Base-by-base conservation (phyloP, 139 green algal species). In the Chlorella sp. region DNA sequence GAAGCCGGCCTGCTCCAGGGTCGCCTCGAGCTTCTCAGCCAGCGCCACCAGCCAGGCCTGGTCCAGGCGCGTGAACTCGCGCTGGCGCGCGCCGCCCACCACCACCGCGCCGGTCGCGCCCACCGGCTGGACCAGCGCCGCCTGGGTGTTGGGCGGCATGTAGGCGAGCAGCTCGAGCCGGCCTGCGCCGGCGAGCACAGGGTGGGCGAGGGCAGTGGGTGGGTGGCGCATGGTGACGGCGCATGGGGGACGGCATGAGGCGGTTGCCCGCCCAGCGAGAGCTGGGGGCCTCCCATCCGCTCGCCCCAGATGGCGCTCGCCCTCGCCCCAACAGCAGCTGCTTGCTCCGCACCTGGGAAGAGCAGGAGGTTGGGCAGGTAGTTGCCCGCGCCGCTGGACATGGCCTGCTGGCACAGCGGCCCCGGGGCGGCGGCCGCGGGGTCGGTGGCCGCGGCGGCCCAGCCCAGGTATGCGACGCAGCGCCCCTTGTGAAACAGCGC, bases 351-450 rank as follows among this genome's bases (percentile, higher is more conserved):
- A 93, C 93, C 91, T 45, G 94, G 94, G 74, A 96, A 98, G 0
- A 97, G 85, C 19, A 84, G 71, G 27, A 98, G 84, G 78, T 98
- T 98, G 56, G 94, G 90, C 33, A 98, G 83, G 84, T 97, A 98
- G 84, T 95, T 96, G 62, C 83, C 87, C 31, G 76, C 77, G 29
- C 84, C 87, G 14, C 62, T 84, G 0, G 64, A 38, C 81, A 95
- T 87, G 33, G 82, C 88, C 55, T 78, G 45, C 1, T 71, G 71
- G 66, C 82, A 89, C 14, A 96, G 88, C 0, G 88, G 84, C 0
- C 92, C 92, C 11, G 84, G 61, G 42, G 74, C 29, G 31, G 87
- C 88, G 25, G 55, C 63, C 11, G 76, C 81, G 83, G 46, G 73
- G n/a, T n/a, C n/a, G n/a, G n/a, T n/a, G n/a, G n/a, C n/a, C n/a